Percentiles rank a stretch among this genome's conserved stretches.
Conservation (phyloP, 2,329 filamentous ascomycete genomes). For the Colletotrichum shisoi region DNA sequence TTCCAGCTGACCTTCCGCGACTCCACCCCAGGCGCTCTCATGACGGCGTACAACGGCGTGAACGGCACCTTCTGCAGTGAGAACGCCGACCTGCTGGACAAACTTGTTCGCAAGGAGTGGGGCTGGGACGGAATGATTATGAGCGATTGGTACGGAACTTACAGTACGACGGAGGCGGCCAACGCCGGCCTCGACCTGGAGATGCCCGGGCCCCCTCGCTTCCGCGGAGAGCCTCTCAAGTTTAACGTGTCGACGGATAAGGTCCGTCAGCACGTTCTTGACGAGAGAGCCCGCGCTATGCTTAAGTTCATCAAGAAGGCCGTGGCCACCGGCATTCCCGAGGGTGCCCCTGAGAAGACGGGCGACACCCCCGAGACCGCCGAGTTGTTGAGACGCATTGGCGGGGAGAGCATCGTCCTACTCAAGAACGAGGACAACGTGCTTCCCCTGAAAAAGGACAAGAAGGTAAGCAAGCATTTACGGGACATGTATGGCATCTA, state of each 20-base stretch:
- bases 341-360: slow-evolving; percentile 62
- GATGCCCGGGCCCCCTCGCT: slow-evolving; percentile 65
- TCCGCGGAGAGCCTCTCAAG: slow-evolving; percentile 60
- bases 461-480: slow-evolving; percentile 53
- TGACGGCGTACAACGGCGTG: slow-evolving; percentile 68
- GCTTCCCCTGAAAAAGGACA: slow-evolving; percentile 69
- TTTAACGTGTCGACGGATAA: slow-evolving; percentile 65
- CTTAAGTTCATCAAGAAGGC: slow-evolving; percentile 68
- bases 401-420: slow-evolving; percentile 74
- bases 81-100: slow-evolving; percentile 59
- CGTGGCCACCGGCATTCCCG: slow-evolving; percentile 61
- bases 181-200: slow-evolving; percentile 65
- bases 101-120: slow-evolving; percentile 65
- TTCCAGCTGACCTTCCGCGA: slow-evolving; percentile 66
- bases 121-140: slow-evolving; percentile 65
- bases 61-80: slow-evolving; percentile 66
- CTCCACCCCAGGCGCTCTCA: slow-evolving; percentile 61
- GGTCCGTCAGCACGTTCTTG: slow-evolving; percentile 62
- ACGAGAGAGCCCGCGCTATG: slow-evolving; percentile 65
- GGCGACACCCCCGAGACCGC: slow-evolving; percentile 69
- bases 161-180: slow-evolving; percentile 60
- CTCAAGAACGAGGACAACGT: slow-evolving; percentile 74
- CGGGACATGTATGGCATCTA: neutral
- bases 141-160: slow-evolving; percentile 68
- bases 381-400: slow-evolving; percentile 69